phyloP scores from a whole-genome alignment of 2,329 filamentous ascomycete species.

The Verticillium nubilum region DNA sequence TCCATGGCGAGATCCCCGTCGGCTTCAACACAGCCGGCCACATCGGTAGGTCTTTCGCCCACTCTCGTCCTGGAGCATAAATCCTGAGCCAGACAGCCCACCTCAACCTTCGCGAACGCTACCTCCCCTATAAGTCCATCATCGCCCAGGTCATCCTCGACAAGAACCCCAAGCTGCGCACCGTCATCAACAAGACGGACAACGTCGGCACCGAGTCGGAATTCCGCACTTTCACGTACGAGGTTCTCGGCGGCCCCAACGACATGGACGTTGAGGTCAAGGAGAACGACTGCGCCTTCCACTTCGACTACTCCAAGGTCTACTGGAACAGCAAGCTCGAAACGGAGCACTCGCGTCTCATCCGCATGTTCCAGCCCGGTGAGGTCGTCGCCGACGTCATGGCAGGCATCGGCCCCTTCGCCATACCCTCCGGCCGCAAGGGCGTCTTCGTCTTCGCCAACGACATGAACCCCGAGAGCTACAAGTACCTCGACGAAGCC shows the following conservation, averaged over 20 bases:
- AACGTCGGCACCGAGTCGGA: slow-evolving; percentile 80
- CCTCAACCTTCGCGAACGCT: slow-evolving; percentile 80
- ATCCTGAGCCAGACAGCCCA: slow-evolving; percentile 49
- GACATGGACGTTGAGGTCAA: slow-evolving; percentile 79
- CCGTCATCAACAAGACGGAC: slow-evolving; percentile 94
- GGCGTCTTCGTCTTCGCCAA: slow-evolving; percentile 94
- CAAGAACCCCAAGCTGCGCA: slow-evolving; percentile 77
- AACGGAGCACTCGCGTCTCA: slow-evolving; percentile 78
- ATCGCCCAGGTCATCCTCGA: slow-evolving; percentile 83
- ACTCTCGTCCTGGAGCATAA: not conserved
- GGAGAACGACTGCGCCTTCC: slow-evolving; percentile 81
- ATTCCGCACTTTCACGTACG: slow-evolving; percentile 89
- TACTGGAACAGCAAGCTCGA: slow-evolving; percentile 97
- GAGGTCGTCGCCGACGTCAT: slow-evolving; percentile 95
- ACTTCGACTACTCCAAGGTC: slow-evolving; percentile 91
- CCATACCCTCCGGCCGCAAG: slow-evolving; percentile 83
- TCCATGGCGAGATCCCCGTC: slow-evolving; percentile 73
- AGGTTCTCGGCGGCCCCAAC: slow-evolving; percentile 76
- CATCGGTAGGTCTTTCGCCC: slow-evolving; percentile 52
- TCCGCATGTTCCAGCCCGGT: slow-evolving; percentile 70
- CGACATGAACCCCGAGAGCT: slow-evolving; percentile 91
- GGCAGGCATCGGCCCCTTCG: slow-evolving; percentile 95
- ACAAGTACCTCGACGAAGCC: slow-evolving; percentile 63
- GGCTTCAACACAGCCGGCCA: slow-evolving; percentile 89
- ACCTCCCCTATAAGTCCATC: slow-evolving; percentile 77